Base-by-base conservation (phyloP, 345 rosid genomes). In the Pugionium dolabratum region DNA sequence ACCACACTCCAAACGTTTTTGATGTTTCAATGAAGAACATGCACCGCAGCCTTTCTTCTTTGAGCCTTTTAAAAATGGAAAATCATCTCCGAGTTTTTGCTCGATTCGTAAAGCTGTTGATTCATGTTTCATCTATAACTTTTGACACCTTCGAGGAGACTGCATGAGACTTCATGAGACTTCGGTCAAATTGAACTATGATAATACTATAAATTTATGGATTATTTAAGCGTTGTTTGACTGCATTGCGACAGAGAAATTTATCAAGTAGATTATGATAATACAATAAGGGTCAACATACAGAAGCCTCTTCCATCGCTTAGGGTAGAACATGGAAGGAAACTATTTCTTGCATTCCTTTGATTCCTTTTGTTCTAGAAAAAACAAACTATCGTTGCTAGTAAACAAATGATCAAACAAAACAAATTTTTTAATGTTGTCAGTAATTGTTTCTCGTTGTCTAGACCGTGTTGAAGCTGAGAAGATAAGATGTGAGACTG, bases 381-480 rank as follows among this genome's bases (percentile, higher is more conserved):
- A 18, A 18, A 18, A 18, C 18, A 18, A 18, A 18, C 18, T 18
- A 18, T 18, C 18, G 18, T 18, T 18, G 18, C 18, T 18, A 18
- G 18, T 18, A 18, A 18, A 18, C 18, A 18, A 18, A 18, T 18
- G 18, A 18, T 18, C 18, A 18, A 18, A 18, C 18, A 18, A 18
- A 18, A 18, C 18, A 18, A 18, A 18, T 18, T 18, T 18, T 18
- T 18, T 18, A 18, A 18, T 18, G 18, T 18, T 18, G 18, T 18
- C 18, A 18, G 18, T 18, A 18, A 18, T 18, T 18, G 18, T 18
- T 67, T 85, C 49, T 75, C 76, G 8, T 56, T 61, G 72, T 82
- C 65, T 64, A 75, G 76, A 51, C 75, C 66, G 25, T 55, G 61
- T 59, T 72, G 80, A 63, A 67, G 77, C 95, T 87, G 88, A 54